These are phyloP conservation scores for Liquidambar formosana DNA, from an alignment of 164 flowering plant genomes.

Conservation along the genomic window DNA sequence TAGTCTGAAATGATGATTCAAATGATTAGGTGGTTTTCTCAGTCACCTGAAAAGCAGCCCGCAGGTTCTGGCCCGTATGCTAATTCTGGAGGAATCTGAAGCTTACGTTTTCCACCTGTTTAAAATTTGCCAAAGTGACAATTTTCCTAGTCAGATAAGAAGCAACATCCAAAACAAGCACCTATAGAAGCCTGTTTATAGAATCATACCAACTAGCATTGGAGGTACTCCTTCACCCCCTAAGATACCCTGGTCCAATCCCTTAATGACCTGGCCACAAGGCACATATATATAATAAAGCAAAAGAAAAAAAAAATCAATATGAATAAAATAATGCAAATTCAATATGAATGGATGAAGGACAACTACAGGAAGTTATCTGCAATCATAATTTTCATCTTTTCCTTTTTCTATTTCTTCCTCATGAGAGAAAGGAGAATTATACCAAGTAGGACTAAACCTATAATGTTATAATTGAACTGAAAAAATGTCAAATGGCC, in stretches of 20 bases:
- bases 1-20: too few relatives aligned
- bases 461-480: too few relatives aligned
- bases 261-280: constrained; percentile 59
- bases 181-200: not conserved
- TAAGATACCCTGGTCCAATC: constrained; percentile 86
- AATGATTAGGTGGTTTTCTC: too few relatives aligned
- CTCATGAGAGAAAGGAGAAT: too few relatives aligned
- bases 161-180: constrained; percentile 1
- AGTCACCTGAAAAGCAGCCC: constrained; percentile 87
- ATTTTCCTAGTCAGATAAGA: not conserved
- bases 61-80: constrained; percentile 99
- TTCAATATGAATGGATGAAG: not conserved
- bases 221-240: constrained; percentile 96
- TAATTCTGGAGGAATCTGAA: constrained; percentile 78
- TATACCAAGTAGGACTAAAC: too few relatives aligned
- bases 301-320: too few relatives aligned
- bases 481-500: too few relatives aligned
- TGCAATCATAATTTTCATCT: too few relatives aligned
- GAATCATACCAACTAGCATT: constrained; percentile 71
- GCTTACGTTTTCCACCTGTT: constrained; percentile 90
- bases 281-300: too few relatives aligned
- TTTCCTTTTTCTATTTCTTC: too few relatives aligned
- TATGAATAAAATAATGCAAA: not conserved
- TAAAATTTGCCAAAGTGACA: not conserved
- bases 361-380: not conserved